Conservation (phyloP, 163 green algal genomes). For the Prototheca cutis region DNA sequence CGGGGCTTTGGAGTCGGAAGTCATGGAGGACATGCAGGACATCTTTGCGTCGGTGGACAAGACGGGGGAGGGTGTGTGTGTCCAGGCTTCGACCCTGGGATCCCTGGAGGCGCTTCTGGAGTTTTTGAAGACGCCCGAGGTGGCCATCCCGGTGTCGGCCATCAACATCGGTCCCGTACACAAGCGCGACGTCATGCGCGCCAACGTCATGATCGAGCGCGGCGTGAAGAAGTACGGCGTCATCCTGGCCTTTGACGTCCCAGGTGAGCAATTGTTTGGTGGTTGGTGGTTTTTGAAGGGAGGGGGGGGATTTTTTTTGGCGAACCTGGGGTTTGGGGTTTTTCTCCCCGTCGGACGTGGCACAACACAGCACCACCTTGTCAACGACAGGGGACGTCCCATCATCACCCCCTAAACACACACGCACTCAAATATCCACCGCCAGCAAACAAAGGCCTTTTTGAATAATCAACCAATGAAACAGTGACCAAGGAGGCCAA, state of each 20-base stretch:
- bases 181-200: slow-evolving; percentile 93
- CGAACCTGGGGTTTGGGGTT: no score
- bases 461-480: no score
- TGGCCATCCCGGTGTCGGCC: slow-evolving; percentile 68
- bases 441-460: no score
- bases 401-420: background rate
- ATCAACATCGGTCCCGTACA: slow-evolving; percentile 95
- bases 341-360: no score
- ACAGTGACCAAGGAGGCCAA: slow-evolving; percentile 73
- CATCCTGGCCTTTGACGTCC: slow-evolving; percentile 96
- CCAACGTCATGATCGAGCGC: slow-evolving; percentile 90
- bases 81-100: slow-evolving; percentile 93
- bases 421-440: background rate
- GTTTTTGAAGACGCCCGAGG: slow-evolving; percentile 61
- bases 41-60: slow-evolving; percentile 63
- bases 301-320: no score
- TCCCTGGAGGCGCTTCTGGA: slow-evolving; percentile 89
- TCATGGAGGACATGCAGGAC: slow-evolving; percentile 92
- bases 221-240: slow-evolving; percentile 72
- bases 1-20: slow-evolving; percentile 83
- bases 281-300: background rate
- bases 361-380: no score
- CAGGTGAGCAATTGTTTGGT: slow-evolving; percentile 10
- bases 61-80: slow-evolving; percentile 81
- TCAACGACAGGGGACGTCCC: no score